These are phyloP conservation scores for Trichoderma endophyticum DNA, from an alignment of 2,329 filamentous ascomycete species.

Conservation along the genomic window DNA sequence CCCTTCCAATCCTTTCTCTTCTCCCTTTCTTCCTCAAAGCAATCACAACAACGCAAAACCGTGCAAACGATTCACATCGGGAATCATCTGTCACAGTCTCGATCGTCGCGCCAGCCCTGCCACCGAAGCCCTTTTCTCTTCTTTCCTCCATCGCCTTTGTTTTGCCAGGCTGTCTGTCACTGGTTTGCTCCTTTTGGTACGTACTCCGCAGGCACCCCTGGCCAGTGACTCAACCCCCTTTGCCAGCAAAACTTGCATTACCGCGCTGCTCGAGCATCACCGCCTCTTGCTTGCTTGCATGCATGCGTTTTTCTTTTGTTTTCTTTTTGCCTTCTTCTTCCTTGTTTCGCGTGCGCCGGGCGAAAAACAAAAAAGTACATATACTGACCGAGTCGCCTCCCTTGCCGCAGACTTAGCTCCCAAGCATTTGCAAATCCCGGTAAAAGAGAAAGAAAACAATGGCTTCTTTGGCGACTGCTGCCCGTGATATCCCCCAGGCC, in stretches of 20 bases:
- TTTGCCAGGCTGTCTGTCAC: constrained; percentile 2
- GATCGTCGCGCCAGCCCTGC: constrained; percentile 54
- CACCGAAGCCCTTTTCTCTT: constrained; percentile 26
- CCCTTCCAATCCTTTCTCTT: constrained; percentile 33
- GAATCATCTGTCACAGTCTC: constrained; percentile 60
- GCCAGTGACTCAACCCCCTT: constrained; percentile 22
- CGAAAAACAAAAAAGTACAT: background rate
- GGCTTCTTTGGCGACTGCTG: constrained; percentile 64
- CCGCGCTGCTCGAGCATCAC: constrained; percentile 15
- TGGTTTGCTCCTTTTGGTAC: constrained; percentile 33
- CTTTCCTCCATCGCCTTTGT: background rate
- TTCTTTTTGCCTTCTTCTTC: background rate
- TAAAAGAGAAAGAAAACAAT: constrained; percentile 43
- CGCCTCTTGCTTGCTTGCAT: constrained; percentile 15
- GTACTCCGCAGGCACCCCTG: constrained; percentile 25
- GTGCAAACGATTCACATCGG: constrained; percentile 51
- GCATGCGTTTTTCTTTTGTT: background rate
- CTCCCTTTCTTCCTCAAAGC: constrained; percentile 40
- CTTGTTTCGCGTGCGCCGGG: background rate
- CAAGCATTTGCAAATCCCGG: constrained; percentile 42
- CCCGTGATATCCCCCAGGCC: constrained; percentile 64
- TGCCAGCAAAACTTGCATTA: constrained; percentile 18
- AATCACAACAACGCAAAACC: constrained; percentile 49
- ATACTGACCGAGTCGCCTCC: constrained; percentile 14
- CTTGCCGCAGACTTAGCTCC: constrained; percentile 38